Evolutionary conservation across 257 asterid species (phyloP).

Genomic region (Apocynum venetum): DNA sequence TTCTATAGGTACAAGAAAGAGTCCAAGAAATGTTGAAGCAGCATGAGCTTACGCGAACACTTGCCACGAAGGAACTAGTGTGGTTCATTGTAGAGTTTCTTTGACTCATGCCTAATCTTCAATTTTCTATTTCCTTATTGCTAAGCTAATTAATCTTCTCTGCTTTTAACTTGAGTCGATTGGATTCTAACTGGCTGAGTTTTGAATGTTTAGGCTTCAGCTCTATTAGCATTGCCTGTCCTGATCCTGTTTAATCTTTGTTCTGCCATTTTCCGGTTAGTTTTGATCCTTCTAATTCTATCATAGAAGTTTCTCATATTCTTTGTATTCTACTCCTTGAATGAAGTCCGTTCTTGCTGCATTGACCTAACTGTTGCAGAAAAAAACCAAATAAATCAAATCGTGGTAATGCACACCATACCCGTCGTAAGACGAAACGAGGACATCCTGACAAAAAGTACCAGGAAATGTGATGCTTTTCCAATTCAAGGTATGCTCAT

Average conservation of each 20-base stretch:
- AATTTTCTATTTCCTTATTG: not conserved
- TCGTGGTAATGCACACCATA: conserved; percentile 33
- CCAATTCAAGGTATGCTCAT: conserved; percentile 11
- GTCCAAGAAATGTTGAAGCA: conserved; percentile 64
- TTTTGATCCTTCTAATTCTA: conserved; percentile 10
- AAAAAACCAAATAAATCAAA: conserved; percentile 31
- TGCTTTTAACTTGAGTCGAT: not conserved
- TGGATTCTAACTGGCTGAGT: conserved; percentile 9
- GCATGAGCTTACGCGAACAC: conserved; percentile 65
- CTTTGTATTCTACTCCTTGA: not conserved
- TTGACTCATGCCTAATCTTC: conserved; percentile 11
- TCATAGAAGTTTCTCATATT: not conserved
- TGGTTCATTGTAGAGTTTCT: conserved; percentile 71
- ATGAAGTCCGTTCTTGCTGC: not conserved
- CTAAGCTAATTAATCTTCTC: not conserved
- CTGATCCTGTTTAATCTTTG: conserved; percentile 37
- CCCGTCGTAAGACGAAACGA: conserved; percentile 45
- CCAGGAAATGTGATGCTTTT: not conserved
- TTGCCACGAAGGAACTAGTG: conserved; percentile 76
- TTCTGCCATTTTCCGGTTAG: conserved; percentile 57
- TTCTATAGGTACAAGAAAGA: conserved; percentile 57
- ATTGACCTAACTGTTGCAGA: conserved; percentile 32
- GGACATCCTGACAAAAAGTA: conserved; percentile 36
- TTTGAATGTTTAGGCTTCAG: conserved; percentile 58
- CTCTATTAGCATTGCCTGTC: conserved; percentile 66